phyloP scores from a whole-genome alignment of 129 eudicot species.

The Chrysanthemum makinoi region DNA sequence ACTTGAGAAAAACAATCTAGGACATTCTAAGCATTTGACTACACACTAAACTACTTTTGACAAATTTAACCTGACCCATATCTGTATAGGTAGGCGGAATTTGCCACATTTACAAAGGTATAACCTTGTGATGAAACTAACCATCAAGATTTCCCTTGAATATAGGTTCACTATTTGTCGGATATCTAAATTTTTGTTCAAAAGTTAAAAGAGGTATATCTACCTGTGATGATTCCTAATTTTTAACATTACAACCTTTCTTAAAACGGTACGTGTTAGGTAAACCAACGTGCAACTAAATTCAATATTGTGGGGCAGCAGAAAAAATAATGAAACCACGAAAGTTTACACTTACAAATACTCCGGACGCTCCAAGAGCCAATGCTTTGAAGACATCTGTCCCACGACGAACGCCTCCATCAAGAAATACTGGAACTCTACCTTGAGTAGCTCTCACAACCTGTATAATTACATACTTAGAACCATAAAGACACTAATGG shows the following conservation, averaged over 20 bases:
- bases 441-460: slow-evolving; percentile 72
- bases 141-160: no score
- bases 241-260: no score
- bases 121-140: no score
- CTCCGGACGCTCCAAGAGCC: slow-evolving; percentile 87
- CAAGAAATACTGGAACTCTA: slow-evolving; percentile 69
- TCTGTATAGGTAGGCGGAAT: no score
- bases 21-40: no score
- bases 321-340: neutral
- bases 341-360: slow-evolving; percentile 54
- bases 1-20: neutral
- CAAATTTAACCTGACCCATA: no score
- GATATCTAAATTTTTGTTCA: neutral
- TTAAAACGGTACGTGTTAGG: no score
- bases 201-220: neutral
- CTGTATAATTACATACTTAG: slow-evolving; percentile 28
- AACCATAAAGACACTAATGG: neutral
- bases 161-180: neutral
- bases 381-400: slow-evolving; percentile 87
- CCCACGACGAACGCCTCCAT: slow-evolving; percentile 86
- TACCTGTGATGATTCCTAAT: no score
- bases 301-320: neutral
- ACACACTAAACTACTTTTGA: no score
- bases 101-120: no score
- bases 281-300: neutral